Evolutionary conservation across 495 filamentous ascomycete species (phyloP), one percentile per base, ranked within the genome.

Genomic region (Neurospora intermedia): DNA sequence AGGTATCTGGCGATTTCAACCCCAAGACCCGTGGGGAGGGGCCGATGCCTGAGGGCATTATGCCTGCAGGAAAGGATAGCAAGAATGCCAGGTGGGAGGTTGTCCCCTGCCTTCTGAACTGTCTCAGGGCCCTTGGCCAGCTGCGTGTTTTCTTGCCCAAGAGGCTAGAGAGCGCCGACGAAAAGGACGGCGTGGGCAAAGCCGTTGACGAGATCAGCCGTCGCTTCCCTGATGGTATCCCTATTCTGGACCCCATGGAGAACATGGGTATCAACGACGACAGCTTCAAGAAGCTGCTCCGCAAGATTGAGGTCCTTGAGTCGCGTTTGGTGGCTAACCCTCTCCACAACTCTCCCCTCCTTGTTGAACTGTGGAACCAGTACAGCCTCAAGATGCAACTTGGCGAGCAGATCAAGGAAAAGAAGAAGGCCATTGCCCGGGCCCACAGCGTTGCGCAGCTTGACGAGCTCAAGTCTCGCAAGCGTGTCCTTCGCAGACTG

Each of bases 281-380:
- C 6, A 89, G 88, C 0, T 98, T 98, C 84, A 98, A 97, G 85
- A 92, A 93, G 77, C 87, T 96, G 4, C 89, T 98, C 13, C 89
- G 95, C 76, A 98, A 97, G 89, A 97, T 98, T 73, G 96, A 99
- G 79, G 92, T 97, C 38, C 88, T 98, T 8, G 96, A 99, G 80
- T 93, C 94, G n/a, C 89, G 91, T 39, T 84, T 99, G n/a, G 81
- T 97, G 7, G 83, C 90, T 15, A 97, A 97, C 77, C 93, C 95
- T 16, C 86, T 99, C 39, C 93, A 98, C 81, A 92, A 93, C 74
- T 97, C 94, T 6, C 91, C 94, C 3, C 87, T 93, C 15, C 84
- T 99, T 42, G 86, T 89, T 4, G 90, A 91, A 46, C 84, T 98
- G 15, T 99, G 93, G 84, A 88, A 94, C 41, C 90, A 92, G 79